phyloP scores from a whole-genome alignment of 164 flowering plant genomes.

The Hamamelis virginiana region DNA sequence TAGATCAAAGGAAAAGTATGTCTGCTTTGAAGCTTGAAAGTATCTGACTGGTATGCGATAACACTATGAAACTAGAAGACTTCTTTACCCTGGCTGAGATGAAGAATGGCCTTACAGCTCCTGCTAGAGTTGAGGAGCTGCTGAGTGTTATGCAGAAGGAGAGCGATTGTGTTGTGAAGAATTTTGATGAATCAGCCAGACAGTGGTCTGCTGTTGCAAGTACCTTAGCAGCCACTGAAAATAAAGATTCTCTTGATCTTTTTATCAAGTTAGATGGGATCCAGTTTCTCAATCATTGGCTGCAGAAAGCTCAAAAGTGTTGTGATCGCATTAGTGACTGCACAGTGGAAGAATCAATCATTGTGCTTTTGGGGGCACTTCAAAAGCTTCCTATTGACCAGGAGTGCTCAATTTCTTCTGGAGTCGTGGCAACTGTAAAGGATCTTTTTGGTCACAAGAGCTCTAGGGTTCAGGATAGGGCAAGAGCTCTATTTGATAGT shows the following conservation, averaged over 20 bases:
- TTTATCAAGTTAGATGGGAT: neutral
- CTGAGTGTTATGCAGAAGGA: neutral
- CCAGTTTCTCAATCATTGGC: conserved; percentile 2
- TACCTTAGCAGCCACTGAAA: neutral
- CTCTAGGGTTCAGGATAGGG: conserved; percentile 1
- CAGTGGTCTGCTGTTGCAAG: conserved; percentile 8
- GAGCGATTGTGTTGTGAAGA: neutral
- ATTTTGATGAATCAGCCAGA: conserved; percentile 6
- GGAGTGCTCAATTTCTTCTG: neutral
- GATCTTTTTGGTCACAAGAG: conserved; percentile 1
- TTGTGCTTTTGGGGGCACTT: neutral
- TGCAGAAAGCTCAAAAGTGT: conserved; percentile 2
- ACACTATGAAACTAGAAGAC: conserved; percentile 1
- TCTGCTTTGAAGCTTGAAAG: neutral
- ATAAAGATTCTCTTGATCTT: conserved; percentile 2
- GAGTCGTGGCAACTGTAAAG: neutral
- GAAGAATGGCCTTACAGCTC: neutral
- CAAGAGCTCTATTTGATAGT: neutral
- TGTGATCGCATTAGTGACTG: neutral
- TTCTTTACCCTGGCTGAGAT: conserved; percentile 6
- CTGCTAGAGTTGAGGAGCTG: conserved; percentile 1
- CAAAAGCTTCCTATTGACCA: neutral
- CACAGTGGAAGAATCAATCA: neutral
- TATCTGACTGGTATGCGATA: no score
- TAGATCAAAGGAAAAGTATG: no score